Evolutionary conservation across 1,284 basidiomycete species (phyloP), one percentile per base, ranked within the genome.

Genomic region (Leucoagaricus sp.): DNA sequence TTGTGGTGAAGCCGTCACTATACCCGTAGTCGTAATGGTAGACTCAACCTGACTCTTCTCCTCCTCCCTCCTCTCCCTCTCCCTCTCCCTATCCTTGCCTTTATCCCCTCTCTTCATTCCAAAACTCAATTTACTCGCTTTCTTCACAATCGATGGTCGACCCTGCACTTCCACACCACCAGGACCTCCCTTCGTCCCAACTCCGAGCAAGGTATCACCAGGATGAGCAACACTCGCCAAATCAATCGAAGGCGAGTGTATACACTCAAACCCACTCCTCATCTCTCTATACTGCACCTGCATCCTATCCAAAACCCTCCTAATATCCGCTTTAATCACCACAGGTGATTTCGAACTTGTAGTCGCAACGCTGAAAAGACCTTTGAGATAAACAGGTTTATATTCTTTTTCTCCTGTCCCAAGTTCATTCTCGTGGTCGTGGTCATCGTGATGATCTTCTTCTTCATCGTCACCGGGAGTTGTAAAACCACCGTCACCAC

Each of bases 251-350:
- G 96, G 96, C 49, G 93, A 75, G 70, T 98, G 95, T 23, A 96
- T 90, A 73, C 96, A 99, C 71, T 98, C 96, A 69, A 96, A 99
- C 0, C 96, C 96, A 55, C 86, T 83, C 69, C 88, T 91, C 65
- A 87, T 94, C 69, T 96, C 93, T 38, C 93, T 84, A 71, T 96
- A 94, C 71, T 94, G 93, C 48, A 99, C 90, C 59, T 96, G 94
- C 83, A 98, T 93, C 47, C 94, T 84, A 64, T 96, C 93, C 41
- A 99, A 80, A 1, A 98, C 94, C 15, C 86, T 84, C 44, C 86
- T 82, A 61, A 99, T 88, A 70, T 98, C 95, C 34, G 81, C 76
- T 66, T 94, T 91, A 72, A 98, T 87, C 12, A 85, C 81, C 5
- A 82, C 75, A 1, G 94, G 91, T 8, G 91, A 74, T 68, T 97